These are phyloP conservation scores for Citrus medica DNA, from an alignment of 345 rosid species.

Conservation along the genomic window DNA sequence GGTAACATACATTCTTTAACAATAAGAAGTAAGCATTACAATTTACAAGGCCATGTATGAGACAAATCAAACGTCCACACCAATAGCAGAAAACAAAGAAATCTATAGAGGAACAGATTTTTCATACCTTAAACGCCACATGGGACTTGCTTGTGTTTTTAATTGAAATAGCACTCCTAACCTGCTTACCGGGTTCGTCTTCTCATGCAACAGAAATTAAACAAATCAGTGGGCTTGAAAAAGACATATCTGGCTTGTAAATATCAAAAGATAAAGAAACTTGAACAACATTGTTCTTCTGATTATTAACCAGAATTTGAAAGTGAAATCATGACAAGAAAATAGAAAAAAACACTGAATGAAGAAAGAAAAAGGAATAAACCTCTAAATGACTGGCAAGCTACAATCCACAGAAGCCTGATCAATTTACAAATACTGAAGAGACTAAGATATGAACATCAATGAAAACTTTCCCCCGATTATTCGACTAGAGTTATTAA, in stretches of 20 bases:
- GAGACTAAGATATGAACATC: constrained; percentile 2
- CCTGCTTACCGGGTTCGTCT: constrained; percentile 81
- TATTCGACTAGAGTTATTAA: background rate
- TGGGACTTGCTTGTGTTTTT: constrained; percentile 63
- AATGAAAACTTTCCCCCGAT: background rate
- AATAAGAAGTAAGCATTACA: background rate
- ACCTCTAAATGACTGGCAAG: background rate
- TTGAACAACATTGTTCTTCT: background rate
- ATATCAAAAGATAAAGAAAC: background rate
- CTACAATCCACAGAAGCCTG: background rate
- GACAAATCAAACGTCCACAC: constrained; percentile 12
- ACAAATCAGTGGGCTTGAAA: constrained; percentile 14
- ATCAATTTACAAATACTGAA: constrained; percentile 3
- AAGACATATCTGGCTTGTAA: background rate
- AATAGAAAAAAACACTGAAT: background rate
- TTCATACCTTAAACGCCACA: constrained; percentile 70
- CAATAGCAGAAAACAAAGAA: background rate
- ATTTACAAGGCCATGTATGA: background rate
- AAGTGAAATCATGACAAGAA: background rate
- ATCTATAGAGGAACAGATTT: background rate
- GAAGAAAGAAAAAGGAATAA: background rate
- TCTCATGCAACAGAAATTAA: constrained; percentile 10
- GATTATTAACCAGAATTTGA: background rate
- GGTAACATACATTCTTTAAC: background rate
- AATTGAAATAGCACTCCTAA: constrained; percentile 58